phyloP scores from a whole-genome alignment of 2,329 filamentous ascomycete genomes.

The Dactylellina leptospora region DNA sequence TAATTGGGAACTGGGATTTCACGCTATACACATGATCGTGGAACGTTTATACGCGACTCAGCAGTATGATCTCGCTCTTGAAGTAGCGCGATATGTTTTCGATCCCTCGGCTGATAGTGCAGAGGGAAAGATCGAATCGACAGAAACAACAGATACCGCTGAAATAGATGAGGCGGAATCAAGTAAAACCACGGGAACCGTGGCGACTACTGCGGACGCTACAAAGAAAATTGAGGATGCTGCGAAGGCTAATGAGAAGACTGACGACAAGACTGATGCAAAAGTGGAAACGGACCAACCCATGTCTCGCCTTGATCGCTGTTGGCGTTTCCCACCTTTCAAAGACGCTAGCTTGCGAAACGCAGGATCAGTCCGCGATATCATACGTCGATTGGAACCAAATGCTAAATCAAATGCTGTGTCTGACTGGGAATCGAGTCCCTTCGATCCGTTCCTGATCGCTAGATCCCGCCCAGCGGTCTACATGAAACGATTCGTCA shows the following conservation, averaged over 20 bases:
- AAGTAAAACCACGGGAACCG: no score
- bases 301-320: not conserved
- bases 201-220: not conserved
- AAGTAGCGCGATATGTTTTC: constrained; percentile 55
- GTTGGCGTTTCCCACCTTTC: not conserved
- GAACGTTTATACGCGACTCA: constrained; percentile 54
- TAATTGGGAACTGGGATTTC: constrained; percentile 55
- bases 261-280: not conserved
- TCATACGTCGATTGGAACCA: not conserved
- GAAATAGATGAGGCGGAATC: no score
- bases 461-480: constrained; percentile 56
- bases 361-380: not conserved
- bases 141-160: no score
- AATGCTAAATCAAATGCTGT: not conserved
- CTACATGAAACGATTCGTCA: constrained; percentile 59
- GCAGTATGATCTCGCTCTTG: constrained; percentile 57
- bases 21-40: constrained; percentile 51
- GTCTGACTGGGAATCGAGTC: constrained; percentile 30
- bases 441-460: constrained; percentile 55
- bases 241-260: no score
- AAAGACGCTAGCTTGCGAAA: not conserved
- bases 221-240: no score
- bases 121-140: no score
- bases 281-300: no score
- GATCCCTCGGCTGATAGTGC: constrained; percentile 51